Evolutionary conservation across 129 eudicot species (phyloP).

Genomic region (Centrapalus pauciflorus): DNA sequence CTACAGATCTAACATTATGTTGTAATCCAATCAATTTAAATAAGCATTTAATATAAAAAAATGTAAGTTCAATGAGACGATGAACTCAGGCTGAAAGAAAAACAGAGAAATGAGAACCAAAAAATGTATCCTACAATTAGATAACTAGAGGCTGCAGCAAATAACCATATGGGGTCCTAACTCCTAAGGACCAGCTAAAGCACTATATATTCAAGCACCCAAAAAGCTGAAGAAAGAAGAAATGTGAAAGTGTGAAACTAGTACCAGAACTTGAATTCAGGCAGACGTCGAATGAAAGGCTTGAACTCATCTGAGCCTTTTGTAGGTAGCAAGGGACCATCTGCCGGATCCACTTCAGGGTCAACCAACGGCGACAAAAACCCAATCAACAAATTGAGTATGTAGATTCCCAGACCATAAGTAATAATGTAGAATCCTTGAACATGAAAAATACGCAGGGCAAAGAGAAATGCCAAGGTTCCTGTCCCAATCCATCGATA

Average conservation of each 20-base stretch:
- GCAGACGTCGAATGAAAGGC: constrained; percentile 87
- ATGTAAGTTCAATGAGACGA: too few species aligned
- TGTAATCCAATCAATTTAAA: too few species aligned
- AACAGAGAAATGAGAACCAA: neutral
- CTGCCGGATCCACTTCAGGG: constrained; percentile 68
- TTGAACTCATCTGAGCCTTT: constrained; percentile 80
- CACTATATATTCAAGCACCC: neutral
- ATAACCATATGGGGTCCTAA: neutral
- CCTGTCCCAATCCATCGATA: constrained; percentile 73
- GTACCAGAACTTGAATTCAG: constrained; percentile 92
- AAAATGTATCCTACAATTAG: too few species aligned
- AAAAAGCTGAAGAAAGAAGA: neutral
- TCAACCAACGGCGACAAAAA: constrained; percentile 90
- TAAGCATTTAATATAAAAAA: too few species aligned
- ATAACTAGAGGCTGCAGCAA: neutral
- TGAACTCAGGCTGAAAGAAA: neutral
- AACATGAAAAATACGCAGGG: constrained; percentile 44
- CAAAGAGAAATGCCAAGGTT: constrained; percentile 43
- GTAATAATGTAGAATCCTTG: constrained; percentile 74
- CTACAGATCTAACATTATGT: too few species aligned
- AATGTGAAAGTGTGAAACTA: neutral
- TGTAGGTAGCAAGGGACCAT: constrained; percentile 64
- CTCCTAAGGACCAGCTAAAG: neutral
- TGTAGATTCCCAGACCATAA: constrained; percentile 78
- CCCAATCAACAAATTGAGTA: constrained; percentile 80